Conservation (phyloP, 2,329 filamentous ascomycete species). For the Aspergillus felis region DNA sequence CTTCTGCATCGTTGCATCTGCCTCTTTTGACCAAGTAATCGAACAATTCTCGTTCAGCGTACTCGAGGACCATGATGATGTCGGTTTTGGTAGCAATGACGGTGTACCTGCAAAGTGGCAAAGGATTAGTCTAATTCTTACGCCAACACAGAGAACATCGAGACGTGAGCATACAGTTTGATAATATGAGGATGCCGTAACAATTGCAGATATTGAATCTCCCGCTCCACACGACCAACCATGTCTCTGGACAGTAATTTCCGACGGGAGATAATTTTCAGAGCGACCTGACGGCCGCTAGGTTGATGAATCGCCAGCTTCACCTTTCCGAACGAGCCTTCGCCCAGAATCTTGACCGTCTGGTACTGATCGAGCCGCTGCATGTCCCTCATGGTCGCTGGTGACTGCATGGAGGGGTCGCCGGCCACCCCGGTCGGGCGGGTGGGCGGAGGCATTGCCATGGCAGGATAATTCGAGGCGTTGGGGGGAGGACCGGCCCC, state of each 20-base stretch:
- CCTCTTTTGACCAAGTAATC: conserved; percentile 97
- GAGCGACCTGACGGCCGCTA: conserved; percentile 89
- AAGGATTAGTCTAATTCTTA: conserved; percentile 13
- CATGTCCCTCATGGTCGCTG: conserved; percentile 56
- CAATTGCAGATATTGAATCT: conserved; percentile 96
- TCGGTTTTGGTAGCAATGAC: conserved; percentile 92
- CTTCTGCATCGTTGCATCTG: conserved; percentile 83
- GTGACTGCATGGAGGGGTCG: conserved; percentile 38
- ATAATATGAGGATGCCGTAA: conserved; percentile 97
- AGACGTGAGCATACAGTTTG: conserved; percentile 68
- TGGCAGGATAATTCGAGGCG: conserved; percentile 29
- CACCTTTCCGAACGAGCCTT: conserved; percentile 98
- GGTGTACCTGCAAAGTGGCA: conserved; percentile 62
- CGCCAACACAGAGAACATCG: neutral
- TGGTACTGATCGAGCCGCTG: conserved; percentile 90
- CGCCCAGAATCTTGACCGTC: conserved; percentile 83
- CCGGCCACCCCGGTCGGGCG: conserved; percentile 28
- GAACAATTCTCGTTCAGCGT: conserved; percentile 92
- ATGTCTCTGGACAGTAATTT: conserved; percentile 96
- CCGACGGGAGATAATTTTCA: conserved; percentile 96
- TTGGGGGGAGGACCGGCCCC: conserved; percentile 14
- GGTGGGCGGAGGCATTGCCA: conserved; percentile 36
- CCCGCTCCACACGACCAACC: conserved; percentile 93
- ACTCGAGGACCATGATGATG: conserved; percentile 99
- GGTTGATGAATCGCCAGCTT: conserved; percentile 91